phyloP scores from a whole-genome alignment of 1,139 yeast species.

The Sugiyamaella neomexicana region DNA sequence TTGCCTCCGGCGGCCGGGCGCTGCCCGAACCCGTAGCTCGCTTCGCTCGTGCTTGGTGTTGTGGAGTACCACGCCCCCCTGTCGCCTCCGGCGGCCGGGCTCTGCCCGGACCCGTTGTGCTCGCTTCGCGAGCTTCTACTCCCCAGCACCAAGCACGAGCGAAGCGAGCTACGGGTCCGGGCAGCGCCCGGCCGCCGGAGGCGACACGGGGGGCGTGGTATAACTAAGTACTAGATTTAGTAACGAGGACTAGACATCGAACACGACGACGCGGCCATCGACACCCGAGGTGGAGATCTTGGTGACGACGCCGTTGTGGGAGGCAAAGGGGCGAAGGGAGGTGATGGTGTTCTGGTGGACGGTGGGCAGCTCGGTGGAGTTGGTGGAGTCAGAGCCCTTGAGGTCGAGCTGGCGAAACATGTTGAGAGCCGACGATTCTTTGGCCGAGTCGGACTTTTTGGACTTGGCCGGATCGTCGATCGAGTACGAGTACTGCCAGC shows the following conservation, averaged over 20 bases:
- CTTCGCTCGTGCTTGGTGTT: no score
- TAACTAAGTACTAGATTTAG: no score
- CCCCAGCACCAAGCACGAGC: background rate
- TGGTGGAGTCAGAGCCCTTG: slow-evolving; percentile 68
- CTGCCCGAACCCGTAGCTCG: no score
- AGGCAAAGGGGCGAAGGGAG: slow-evolving; percentile 53
- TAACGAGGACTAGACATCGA: slow-evolving; percentile 24
- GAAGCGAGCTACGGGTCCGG: background rate
- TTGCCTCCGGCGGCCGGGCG: no score
- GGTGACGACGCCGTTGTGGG: slow-evolving; percentile 46
- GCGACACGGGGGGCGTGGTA: background rate
- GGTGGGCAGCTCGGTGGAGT: slow-evolving; percentile 60
- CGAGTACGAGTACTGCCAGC: slow-evolving; percentile 66
- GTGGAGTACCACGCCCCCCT: no score
- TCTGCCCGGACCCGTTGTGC: no score
- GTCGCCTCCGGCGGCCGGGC: no score
- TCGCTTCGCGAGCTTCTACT: no score
- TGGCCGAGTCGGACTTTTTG: slow-evolving; percentile 54
- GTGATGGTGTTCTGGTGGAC: slow-evolving; percentile 91
- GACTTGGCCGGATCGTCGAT: slow-evolving; percentile 60
- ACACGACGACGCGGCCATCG: slow-evolving; percentile 88
- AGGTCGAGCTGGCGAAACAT: slow-evolving; percentile 96
- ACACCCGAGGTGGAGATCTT: slow-evolving; percentile 74
- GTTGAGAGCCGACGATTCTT: slow-evolving; percentile 81
- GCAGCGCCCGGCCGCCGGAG: background rate